Base-by-base conservation (phyloP, 805 yeast genomes). In the Schwanniomyces sp. region DNA sequence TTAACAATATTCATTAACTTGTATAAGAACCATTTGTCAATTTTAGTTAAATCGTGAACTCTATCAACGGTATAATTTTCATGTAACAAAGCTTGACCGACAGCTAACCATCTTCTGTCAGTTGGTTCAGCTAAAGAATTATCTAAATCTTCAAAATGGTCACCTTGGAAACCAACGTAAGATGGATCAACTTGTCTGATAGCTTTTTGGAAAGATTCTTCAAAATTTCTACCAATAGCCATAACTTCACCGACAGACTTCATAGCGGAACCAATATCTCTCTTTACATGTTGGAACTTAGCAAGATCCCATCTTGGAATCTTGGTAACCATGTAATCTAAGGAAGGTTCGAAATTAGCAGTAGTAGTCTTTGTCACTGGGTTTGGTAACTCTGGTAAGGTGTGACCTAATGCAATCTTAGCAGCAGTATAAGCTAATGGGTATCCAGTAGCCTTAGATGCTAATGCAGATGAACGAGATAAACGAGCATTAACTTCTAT, bases 391-490 rank as follows among this genome's bases (percentile, higher is more conserved):
- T 92, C 97, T 32, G 96, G 96, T 59, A 92, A 81, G 29, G 98
- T 90, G 75, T 88, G 89, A 54, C 96, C 96, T 50, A 92, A 79
- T 45, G 94, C 99, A 58, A 92, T 87, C 77, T 92, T 92, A 50
- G 98, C 98, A 56, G 99, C 99, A 46, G 97, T 94, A 72, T 92
- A 92, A 49, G 99, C 99, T 62, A 92, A 83, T 55, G 99, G 99
- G 69, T 92, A 92, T 59, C 99, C 99, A 34, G 99, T 92, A 40
- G 99, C 99, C 74, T 92, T 92, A 34, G 98, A 92, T 28, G 99
- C 99, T 57, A 92, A 81, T 39, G 99, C 99, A 30, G 97, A 91
- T 27, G 98, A 94, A 65, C 99, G 85, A 37, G 97, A 91, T 59
- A 92, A 80, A 71, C 99, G 85, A 39, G 99, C 99, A 66, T 92